Evolutionary conservation across 768 basidiomycete genomes (phyloP), one percentile per base, ranked within the genome.

Genomic region (Coprinopsis marcescibilis): DNA sequence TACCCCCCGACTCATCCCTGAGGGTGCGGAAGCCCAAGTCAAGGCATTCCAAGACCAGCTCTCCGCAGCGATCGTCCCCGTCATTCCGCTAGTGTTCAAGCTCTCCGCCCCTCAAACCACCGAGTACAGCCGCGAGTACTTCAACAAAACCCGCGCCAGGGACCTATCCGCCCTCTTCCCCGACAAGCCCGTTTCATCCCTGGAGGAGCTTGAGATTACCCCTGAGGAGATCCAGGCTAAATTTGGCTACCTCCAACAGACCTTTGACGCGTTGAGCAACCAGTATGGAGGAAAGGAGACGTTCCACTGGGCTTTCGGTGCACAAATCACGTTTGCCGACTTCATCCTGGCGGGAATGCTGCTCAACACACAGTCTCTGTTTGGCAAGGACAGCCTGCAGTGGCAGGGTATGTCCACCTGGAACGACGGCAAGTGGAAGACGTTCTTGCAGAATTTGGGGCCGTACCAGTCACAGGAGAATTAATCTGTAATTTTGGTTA

Each of bases 361-460:
- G 5, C 15, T 57, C 0, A 68, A 60, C 57, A 34, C 62, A 5
- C 68, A 58, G 51, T 51, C 51, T 14, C 26, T 67, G 7, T 57
- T 55, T 30, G 67, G 69, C 13, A 56, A 59, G 43, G 62, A 69
- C 13, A 66, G 67, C 30, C 49, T 57, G 26, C 60, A 68, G 38
- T 76, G 72, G 71, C 63, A 57, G 43, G 58, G 62, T 14, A 45
- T 76, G 11, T 43, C 47, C 34, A 57, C 52, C 12, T 69, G 64
- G 67, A 59, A 71, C 33, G 61, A 52, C 3, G 71, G 69, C n/a
- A 53, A 61, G 21, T 73, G 70, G 72, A 57, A 24, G 17, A 55
- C 50, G 21, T 52, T 66, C 8, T 38, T 67, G 27, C 51, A 56
- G 14, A 52, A 54, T 25, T 50, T 69, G 38, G 53, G 60, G 43